A percentile compares a stretch with the other conserved stretches of the same genome.
These are phyloP conservation scores for Voacanga thouarsii DNA, from an alignment of 257 asterid species.

Conservation along the genomic window DNA sequence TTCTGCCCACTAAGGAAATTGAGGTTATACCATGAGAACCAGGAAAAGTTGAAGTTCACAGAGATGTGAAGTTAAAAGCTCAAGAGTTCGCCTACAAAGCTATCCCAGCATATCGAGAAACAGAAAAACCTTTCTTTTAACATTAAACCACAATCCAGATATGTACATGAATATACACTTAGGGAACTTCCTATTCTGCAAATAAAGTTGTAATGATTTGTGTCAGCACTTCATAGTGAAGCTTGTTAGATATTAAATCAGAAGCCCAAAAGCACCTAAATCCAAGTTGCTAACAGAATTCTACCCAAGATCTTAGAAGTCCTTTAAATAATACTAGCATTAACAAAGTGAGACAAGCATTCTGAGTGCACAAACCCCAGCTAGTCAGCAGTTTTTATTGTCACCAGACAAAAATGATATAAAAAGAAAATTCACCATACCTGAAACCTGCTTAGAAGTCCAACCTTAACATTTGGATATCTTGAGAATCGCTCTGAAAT, in stretches of 20 bases:
- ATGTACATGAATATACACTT: neutral
- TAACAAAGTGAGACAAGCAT: neutral
- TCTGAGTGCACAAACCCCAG: neutral
- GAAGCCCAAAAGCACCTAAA: neutral
- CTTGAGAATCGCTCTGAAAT: conserved; percentile 76
- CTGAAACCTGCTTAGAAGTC: conserved; percentile 97
- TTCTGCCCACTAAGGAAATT: neutral
- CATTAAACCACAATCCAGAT: neutral
- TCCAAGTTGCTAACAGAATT: neutral
- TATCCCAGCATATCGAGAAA: neutral
- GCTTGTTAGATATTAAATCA: neutral
- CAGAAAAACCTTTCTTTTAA: neutral
- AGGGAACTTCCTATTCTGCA: neutral
- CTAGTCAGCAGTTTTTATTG: neutral
- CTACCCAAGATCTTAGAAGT: neutral
- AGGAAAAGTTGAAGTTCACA: neutral
- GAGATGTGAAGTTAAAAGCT: neutral
- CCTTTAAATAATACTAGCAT: neutral
- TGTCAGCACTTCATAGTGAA: neutral
- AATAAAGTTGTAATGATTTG: neutral
- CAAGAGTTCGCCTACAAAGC: neutral
- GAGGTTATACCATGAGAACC: neutral
- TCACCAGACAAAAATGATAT: neutral
- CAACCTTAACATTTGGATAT: conserved; percentile 60
- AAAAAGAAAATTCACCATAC: conserved; percentile 35